These are phyloP conservation scores for Coprinellus aureogranulatus DNA, from an alignment of 768 basidiomycete species.

Conservation along the genomic window DNA sequence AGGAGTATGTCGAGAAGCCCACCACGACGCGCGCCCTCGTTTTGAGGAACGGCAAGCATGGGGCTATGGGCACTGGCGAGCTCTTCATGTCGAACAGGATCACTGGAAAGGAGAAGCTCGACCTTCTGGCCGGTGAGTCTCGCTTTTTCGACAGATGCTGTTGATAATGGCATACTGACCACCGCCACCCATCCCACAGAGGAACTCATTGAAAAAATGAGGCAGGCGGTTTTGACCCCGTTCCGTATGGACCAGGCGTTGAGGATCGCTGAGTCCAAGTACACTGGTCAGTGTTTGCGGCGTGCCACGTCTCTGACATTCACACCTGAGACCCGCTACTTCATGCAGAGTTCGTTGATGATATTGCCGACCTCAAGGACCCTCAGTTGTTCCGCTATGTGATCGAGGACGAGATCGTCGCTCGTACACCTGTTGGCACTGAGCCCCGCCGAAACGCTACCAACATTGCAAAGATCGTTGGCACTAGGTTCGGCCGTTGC, in stretches of 20 bases:
- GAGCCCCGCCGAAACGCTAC: conserved; percentile 40
- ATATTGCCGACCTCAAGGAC: conserved; percentile 66
- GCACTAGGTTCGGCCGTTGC: conserved; percentile 46
- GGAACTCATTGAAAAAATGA: conserved; percentile 60
- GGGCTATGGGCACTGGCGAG: conserved; percentile 69
- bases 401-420: conserved; percentile 54
- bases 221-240: conserved; percentile 59
- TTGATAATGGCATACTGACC: conserved; percentile 6
- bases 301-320: neutral
- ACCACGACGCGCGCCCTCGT: conserved; percentile 72
- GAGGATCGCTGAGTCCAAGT: conserved; percentile 72
- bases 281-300: conserved; percentile 48
- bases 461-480: conserved; percentile 55
- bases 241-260: conserved; percentile 63
- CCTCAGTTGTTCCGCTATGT: conserved; percentile 57
- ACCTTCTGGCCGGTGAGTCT: conserved; percentile 67
- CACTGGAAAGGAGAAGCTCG: conserved; percentile 76
- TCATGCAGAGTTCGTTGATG: conserved; percentile 61
- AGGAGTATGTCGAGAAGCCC: conserved; percentile 46
- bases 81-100: conserved; percentile 55
- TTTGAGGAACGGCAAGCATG: conserved; percentile 73
- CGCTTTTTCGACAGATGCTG: conserved; percentile 7
- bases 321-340: conserved; percentile 10
- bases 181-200: conserved; percentile 37
- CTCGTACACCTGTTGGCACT: conserved; percentile 42